Conservation (phyloP, 2,329 filamentous ascomycete genomes). For the Ophiostoma sp. region DNA sequence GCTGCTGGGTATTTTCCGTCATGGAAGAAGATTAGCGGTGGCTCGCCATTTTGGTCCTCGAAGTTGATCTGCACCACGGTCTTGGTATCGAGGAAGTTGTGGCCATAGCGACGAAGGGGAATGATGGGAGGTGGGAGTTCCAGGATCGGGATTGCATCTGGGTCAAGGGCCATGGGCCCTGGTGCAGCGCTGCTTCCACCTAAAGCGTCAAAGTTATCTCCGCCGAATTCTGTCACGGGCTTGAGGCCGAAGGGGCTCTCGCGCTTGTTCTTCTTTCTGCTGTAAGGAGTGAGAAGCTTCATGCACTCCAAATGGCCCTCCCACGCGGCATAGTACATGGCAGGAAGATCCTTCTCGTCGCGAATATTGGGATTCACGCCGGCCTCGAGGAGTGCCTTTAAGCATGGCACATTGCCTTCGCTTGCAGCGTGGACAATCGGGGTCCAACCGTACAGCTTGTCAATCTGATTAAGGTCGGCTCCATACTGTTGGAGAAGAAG, state of each 20-base stretch:
- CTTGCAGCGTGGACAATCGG: conserved; percentile 93
- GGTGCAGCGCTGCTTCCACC: conserved; percentile 44
- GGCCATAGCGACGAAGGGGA: conserved; percentile 85
- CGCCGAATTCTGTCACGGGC: conserved; percentile 12
- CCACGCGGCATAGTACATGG: conserved; percentile 98
- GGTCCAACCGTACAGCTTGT: conserved; percentile 97
- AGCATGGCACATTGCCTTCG: conserved; percentile 86
- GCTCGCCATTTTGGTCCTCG: conserved; percentile 67
- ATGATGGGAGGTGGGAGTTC: conserved; percentile 95
- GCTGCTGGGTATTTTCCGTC: conserved; percentile 94
- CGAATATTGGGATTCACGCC: conserved; percentile 72
- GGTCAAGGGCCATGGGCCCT: conserved; percentile 63
- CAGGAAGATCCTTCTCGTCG: conserved; percentile 88
- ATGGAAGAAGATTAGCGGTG: conserved; percentile 89
- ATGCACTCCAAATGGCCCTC: conserved; percentile 95
- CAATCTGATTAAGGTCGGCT: conserved; percentile 83
- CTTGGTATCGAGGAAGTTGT: conserved; percentile 98
- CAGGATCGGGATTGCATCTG: conserved; percentile 84
- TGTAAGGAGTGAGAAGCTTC: conserved; percentile 68
- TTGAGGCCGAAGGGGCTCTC: conserved; percentile 43
- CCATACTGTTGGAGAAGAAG: conserved; percentile 77
- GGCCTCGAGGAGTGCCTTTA: conserved; percentile 73
- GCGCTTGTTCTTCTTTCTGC: conserved; percentile 36
- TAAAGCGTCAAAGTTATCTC: not conserved
- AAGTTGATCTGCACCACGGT: conserved; percentile 93